phyloP scores from a whole-genome alignment of 2,329 filamentous ascomycete genomes.

The Stagonosporopsis cucurbitacearum region DNA sequence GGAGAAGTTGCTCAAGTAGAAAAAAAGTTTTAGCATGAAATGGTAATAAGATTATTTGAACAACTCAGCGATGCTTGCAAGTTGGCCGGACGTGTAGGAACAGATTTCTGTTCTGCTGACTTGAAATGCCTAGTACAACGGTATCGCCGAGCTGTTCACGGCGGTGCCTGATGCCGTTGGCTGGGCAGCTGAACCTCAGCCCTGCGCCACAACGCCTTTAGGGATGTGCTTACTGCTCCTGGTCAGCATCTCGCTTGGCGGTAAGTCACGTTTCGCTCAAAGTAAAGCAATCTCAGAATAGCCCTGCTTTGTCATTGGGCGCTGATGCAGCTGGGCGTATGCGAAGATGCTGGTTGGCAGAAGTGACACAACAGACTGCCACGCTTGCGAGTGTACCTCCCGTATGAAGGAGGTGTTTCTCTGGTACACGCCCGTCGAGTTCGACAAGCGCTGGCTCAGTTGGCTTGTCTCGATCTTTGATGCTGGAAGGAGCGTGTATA shows the following conservation, averaged over 20 bases:
- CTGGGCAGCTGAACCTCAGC: background rate
- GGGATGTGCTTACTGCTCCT: background rate
- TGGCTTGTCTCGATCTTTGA: too few relatives aligned
- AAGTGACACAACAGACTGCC: background rate
- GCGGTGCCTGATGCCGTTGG: background rate
- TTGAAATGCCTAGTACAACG: background rate
- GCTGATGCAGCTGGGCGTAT: background rate
- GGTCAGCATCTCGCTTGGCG: background rate
- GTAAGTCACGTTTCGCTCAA: background rate
- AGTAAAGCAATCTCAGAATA: background rate
- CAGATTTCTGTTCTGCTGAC: background rate
- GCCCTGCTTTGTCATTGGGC: background rate
- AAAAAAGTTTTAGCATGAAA: background rate
- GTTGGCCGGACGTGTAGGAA: background rate
- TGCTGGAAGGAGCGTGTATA: too few relatives aligned
- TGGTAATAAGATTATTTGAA: background rate
- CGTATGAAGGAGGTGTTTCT: background rate
- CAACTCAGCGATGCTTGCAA: background rate
- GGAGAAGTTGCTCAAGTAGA: constrained; percentile 64
- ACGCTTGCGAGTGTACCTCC: background rate
- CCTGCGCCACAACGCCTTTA: background rate
- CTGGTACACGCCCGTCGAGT: too few relatives aligned
- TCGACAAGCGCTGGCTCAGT: too few relatives aligned
- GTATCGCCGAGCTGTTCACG: background rate
- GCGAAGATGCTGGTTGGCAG: background rate